Conservation (phyloP, 345 rosid genomes). For the Salix brachista region DNA sequence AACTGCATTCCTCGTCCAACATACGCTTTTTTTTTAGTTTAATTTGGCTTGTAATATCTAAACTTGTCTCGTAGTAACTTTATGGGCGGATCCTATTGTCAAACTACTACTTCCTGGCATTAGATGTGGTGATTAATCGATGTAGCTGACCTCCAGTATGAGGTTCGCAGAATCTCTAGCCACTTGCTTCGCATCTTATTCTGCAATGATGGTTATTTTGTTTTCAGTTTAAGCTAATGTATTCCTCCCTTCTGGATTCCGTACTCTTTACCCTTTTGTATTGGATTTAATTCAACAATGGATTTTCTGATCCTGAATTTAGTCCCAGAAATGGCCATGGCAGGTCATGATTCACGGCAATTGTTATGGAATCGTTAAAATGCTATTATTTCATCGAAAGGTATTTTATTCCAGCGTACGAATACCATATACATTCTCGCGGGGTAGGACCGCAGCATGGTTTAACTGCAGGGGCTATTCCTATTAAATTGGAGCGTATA, state of each 20-base stretch:
- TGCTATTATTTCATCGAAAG: no score
- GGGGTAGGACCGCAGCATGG: no score
- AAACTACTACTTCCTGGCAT: neutral
- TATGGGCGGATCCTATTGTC: neutral
- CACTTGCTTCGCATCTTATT: neutral
- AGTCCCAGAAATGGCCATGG: neutral
- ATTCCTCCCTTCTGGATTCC: neutral
- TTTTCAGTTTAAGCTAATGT: neutral
- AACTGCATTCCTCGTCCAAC: slow-evolving; percentile 21
- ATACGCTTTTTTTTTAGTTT: neutral
- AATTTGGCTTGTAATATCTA: neutral
- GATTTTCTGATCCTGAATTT: no score
- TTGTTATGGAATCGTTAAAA: no score
- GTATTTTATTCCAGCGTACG: no score
- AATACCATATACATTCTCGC: no score
- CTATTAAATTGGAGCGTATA: no score
- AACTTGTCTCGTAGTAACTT: neutral
- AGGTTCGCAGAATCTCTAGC: neutral
- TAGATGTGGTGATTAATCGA: neutral
- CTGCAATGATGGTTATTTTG: neutral
- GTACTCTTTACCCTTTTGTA: neutral
- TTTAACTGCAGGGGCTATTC: no score
- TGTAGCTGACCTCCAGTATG: neutral
- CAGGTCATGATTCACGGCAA: no score
- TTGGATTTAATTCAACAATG: no score